Evolutionary conservation across 2,329 filamentous ascomycete genomes (phyloP), one percentile per base, ranked within the genome.

Genomic region (Trichoderma afroharzianum): DNA sequence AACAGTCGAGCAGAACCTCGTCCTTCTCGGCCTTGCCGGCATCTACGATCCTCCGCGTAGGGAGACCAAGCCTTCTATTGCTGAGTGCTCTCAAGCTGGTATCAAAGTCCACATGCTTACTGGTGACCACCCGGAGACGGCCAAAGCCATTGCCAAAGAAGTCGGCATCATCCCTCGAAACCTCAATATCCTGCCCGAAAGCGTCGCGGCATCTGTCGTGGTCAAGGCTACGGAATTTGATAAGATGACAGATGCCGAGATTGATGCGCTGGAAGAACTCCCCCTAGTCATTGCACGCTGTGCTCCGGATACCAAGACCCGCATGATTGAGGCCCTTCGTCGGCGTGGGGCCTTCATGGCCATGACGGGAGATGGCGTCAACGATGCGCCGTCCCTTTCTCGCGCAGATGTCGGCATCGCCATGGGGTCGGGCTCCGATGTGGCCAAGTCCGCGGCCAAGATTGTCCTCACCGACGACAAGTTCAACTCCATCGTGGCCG

Each of bases 361-460:
- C 72, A 96, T 97, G 93, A 96, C 93, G 21, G 93, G 93, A 72
- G 93, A 97, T 76, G 93, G 93, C 61, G 93, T 96, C 73, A 97
- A 97, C 78, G 93, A 97, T 78, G 92, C 92, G 2, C 93, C 93
- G 0, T 94, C 92, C 5, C 86, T 97, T 39, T 93, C 93, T 76
- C 88, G 89, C 58, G 92, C 93, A 3, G 94, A 97, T 77, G 93
- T 97, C 6, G 93, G 93, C 74, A 97, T 96, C 75, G 93, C 93
- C 69, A 97, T 97, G 93, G 93, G 93, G n/a, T 91, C 91, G 15
- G 93, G 93, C 2, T 94, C 91, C 12, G 93, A 96, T 76, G 93
- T 97, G 7, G 93, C 93, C 73, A 97, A 96, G 81, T 92, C 92
- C 57, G 93, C 93, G 0, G 87, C 91, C 21, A 91, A 89, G 79